These are phyloP conservation scores for Metschnikowia aberdeeniae DNA, from an alignment of 805 yeast species.

Conservation along the genomic window DNA sequence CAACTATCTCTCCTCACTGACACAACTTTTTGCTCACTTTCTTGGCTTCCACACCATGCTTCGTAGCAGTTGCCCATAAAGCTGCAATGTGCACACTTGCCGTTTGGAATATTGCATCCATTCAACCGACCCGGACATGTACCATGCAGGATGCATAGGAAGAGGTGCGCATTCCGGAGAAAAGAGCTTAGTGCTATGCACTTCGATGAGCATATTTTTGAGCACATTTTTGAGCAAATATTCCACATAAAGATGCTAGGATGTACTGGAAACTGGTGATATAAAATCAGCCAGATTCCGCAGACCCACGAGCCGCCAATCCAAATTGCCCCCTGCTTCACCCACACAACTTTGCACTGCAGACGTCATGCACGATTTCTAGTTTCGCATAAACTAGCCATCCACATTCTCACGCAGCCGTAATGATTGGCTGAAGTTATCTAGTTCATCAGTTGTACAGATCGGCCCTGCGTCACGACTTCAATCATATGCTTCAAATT, in stretches of 20 bases:
- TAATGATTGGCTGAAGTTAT: background rate
- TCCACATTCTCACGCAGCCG: background rate
- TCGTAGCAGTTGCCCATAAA: no score
- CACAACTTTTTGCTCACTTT: no score
- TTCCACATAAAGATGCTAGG: background rate
- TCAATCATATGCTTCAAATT: background rate
- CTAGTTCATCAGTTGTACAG: background rate
- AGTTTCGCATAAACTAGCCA: background rate
- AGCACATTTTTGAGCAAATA: background rate
- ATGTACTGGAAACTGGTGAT: background rate
- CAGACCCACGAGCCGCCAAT: background rate
- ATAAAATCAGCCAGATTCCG: background rate
- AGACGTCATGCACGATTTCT: background rate
- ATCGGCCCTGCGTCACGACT: conserved; percentile 6
- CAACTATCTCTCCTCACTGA: no score
- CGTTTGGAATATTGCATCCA: background rate
- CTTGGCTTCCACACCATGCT: no score
- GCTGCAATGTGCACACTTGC: no score
- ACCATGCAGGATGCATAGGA: background rate
- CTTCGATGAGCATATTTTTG: background rate
- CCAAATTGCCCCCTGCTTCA: background rate
- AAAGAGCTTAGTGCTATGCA: background rate
- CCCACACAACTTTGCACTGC: no score
- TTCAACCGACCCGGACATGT: background rate
- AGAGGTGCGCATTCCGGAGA: background rate